Conservation (phyloP, 192 early-diverging fungal species). For the Entomortierella beljakovae region DNA sequence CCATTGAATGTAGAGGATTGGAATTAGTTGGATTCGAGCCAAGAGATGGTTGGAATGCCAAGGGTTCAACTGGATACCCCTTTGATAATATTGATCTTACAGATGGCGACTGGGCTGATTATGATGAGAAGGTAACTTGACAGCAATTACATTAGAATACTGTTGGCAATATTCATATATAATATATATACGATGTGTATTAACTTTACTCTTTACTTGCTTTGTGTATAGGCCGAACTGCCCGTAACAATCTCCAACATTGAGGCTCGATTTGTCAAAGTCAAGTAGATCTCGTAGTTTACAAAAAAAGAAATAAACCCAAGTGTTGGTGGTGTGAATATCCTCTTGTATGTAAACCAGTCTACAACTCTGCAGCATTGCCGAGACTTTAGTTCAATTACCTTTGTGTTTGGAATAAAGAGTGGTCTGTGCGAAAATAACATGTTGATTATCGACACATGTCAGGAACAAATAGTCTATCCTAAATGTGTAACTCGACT, state of each 20-base stretch:
- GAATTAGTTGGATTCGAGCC: constrained; percentile 85
- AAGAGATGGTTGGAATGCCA: constrained; percentile 74
- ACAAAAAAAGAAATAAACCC: constrained; percentile 4
- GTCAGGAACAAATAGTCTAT: no score
- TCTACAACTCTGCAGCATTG: no score
- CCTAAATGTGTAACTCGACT: no score
- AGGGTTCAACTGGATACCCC: constrained; percentile 71
- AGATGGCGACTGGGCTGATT: constrained; percentile 90
- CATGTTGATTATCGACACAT: no score
- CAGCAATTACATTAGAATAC: no score
- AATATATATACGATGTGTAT: background rate
- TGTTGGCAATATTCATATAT: no score
- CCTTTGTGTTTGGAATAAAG: no score
- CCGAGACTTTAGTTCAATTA: no score
- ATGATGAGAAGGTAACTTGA: constrained; percentile 90
- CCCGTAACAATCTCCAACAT: constrained; percentile 76
- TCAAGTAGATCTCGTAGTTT: constrained; percentile 47
- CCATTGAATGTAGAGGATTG: constrained; percentile 85
- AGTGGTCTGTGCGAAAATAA: no score
- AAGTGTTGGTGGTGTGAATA: constrained; percentile 71
- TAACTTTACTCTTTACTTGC: background rate
- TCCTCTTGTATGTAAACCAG: no score
- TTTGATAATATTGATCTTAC: constrained; percentile 87
- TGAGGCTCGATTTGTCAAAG: constrained; percentile 67
- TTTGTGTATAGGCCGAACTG: constrained; percentile 57